Conservation (phyloP, 768 basidiomycete genomes). For the Mycena venus region DNA sequence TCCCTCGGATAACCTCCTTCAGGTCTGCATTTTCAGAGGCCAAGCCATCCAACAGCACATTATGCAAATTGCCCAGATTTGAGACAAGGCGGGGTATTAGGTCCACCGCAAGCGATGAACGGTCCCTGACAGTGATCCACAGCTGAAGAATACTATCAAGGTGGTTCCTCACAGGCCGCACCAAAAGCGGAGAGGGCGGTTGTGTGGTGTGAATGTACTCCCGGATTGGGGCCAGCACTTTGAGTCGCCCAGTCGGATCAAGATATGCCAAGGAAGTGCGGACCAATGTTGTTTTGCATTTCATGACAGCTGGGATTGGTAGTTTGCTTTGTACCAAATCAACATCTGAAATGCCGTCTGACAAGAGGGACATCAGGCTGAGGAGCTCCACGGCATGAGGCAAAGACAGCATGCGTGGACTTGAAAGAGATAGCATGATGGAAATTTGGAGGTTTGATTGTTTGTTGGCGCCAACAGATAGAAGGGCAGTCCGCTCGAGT, state of each 20-base stretch:
- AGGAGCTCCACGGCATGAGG: neutral
- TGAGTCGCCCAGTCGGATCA: no score
- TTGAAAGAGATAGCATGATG: slow-evolving; percentile 6
- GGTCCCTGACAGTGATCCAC: neutral
- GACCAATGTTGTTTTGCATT: neutral
- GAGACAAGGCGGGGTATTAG: neutral
- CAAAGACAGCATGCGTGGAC: neutral
- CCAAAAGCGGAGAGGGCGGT: neutral
- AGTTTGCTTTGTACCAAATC: neutral
- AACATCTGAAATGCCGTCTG: neutral
- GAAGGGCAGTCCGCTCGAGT: no score
- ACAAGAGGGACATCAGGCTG: no score
- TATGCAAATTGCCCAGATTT: slow-evolving; percentile 2
- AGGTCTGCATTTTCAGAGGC: neutral
- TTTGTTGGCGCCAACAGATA: no score
- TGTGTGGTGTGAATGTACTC: neutral
- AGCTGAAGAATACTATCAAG: neutral
- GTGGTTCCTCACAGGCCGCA: neutral
- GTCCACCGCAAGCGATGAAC: neutral
- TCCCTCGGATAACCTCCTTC: neutral
- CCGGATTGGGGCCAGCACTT: no score
- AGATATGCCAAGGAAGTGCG: no score
- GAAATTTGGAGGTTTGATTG: slow-evolving; percentile 11
- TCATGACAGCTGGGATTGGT: neutral
- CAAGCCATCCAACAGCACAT: neutral